These are phyloP conservation scores for Dysphania ambrosioides DNA, from an alignment of 148 eudicot species.

Conservation along the genomic window DNA sequence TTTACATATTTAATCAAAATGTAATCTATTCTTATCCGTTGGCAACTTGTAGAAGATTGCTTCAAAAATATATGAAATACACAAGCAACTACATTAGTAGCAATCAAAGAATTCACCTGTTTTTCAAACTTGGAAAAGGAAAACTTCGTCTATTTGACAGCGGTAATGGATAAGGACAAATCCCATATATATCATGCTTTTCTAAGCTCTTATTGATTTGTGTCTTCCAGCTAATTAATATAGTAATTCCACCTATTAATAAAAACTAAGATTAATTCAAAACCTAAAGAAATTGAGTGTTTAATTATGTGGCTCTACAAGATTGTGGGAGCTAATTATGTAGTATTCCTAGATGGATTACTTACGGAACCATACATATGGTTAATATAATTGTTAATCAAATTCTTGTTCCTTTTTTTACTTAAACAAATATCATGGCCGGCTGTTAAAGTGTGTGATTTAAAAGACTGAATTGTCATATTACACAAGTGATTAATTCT, in stretches of 20 bases:
- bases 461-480: too few species aligned
- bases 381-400: background rate
- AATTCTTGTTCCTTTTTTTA: background rate
- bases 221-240: slow-evolving; percentile 5
- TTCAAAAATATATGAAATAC: background rate
- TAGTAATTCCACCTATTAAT: slow-evolving; percentile 16
- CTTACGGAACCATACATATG: background rate
- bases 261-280: slow-evolving; percentile 14
- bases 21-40: background rate
- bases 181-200: background rate
- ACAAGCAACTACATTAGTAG: background rate
- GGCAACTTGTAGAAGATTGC: background rate
- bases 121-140: background rate
- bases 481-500: too few species aligned
- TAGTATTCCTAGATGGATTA: background rate
- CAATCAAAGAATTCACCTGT: background rate
- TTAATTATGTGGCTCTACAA: slow-evolving; percentile 17
- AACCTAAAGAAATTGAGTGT: background rate
- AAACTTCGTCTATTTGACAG: slow-evolving; percentile 12
- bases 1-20: background rate
- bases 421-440: background rate
- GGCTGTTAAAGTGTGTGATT: background rate
- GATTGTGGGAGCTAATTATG: slow-evolving; percentile 7
- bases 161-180: slow-evolving; percentile 22
- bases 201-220: slow-evolving; percentile 7